phyloP scores from a whole-genome alignment of 75 land plant genomes.

The Pinus albicaulis region DNA sequence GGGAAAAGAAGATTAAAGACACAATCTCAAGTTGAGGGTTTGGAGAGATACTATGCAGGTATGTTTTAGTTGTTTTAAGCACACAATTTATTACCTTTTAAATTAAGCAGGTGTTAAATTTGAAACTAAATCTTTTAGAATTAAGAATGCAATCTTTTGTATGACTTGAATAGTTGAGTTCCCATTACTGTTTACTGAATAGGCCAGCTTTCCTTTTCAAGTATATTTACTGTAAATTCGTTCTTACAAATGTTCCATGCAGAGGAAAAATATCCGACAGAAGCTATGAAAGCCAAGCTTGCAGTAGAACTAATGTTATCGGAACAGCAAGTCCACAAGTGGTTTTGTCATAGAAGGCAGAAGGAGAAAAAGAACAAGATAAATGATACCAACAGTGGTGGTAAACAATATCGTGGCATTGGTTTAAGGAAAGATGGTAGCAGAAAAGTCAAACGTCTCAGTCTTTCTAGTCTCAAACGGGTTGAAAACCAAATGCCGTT shows the following conservation, averaged over 20 bases:
- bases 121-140: background rate
- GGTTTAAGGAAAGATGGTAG: background rate
- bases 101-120: background rate
- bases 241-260: conserved; percentile 1
- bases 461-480: background rate
- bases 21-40: conserved; percentile 14
- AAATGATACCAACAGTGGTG: background rate
- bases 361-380: conserved; percentile 19
- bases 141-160: background rate
- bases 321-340: conserved; percentile 28
- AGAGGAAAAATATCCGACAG: conserved; percentile 28
- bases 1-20: conserved; percentile 8
- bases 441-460: background rate
- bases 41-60: conserved; percentile 28
- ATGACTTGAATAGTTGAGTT: background rate
- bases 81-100: background rate
- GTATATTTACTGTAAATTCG: background rate
- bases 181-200: background rate
- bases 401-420: background rate
- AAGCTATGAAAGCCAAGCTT: conserved; percentile 14
- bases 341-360: conserved; percentile 30
- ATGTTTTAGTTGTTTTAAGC: background rate
- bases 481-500: background rate
- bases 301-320: conserved; percentile 12
- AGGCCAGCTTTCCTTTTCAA: background rate